Base-by-base conservation (phyloP, 75 land plant genomes). In the Gnetum montanum region DNA sequence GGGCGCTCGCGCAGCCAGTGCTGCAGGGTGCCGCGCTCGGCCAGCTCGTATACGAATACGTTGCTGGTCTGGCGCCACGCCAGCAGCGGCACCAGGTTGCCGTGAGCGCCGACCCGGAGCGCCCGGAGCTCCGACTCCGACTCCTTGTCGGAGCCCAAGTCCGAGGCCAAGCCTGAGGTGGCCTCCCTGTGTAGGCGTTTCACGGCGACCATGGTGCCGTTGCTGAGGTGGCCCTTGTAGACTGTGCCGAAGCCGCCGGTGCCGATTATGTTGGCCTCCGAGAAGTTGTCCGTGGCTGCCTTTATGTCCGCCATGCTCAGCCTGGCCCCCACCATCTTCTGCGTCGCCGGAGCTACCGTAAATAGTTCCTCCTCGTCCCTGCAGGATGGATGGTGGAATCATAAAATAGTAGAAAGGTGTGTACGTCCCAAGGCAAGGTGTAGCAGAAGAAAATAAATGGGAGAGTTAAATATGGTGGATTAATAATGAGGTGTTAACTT, bases 81-180 rank as follows among this genome's bases (percentile, higher is more conserved):
- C 29, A 62, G 43, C 31, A 67, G 44, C 24, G 70, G 70, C 5
- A 67, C 70, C 34, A 67, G 20, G 29, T 67, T 67, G 57, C 62
- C 70, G 30, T 67, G 70, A 26, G 59, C 48, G 15, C 49, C 43
- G 31, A 26, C 43, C n/a, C 70, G 67, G 2, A 67, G 23, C 12
- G 70, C 62, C 34, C 62, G 57, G 67, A 67, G 61, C 55, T 67
- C 70, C 4, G 70, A 66, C n/a, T 62, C 18, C 11, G 62, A 67
- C 31, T 67, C 69, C 23, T 62, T 41, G 31, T 63, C 70, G n/a
- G n/a, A n/a, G n/a, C n/a, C n/a, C n/a, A n/a, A n/a, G n/a, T n/a
- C n/a, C n/a, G n/a, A n/a, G n/a, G n/a, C n/a, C n/a, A n/a, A n/a
- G 12, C 64, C 70, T 30, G 61, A 45, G 23, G 55, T 40, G 0